Evolutionary conservation across 352 stramenopile genomes (phyloP).

Genomic region (Globisporangium emineosum): DNA sequence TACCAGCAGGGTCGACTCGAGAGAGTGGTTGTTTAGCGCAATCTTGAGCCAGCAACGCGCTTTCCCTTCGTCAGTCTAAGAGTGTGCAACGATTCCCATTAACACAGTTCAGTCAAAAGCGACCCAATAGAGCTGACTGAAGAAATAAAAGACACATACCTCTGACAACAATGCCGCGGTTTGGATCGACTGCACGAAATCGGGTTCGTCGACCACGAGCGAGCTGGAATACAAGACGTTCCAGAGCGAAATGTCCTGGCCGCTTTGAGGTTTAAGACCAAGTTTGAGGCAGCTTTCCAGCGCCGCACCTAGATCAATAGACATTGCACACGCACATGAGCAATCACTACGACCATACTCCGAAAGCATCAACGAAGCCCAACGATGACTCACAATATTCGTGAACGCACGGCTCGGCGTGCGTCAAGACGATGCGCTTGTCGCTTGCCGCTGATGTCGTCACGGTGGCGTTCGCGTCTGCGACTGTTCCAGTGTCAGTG

Average conservation of each 20-base stretch:
- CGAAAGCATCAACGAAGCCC: background rate
- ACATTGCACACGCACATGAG: background rate
- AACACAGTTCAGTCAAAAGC: background rate
- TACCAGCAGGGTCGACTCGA: constrained; percentile 80
- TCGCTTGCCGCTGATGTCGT: background rate
- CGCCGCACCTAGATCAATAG: constrained; percentile 35
- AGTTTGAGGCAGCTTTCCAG: constrained; percentile 62
- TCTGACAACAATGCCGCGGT: constrained; percentile 66
- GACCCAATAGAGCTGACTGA: background rate
- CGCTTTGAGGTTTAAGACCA: constrained; percentile 41
- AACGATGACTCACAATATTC: constrained; percentile 58
- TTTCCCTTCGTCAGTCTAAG: constrained; percentile 63
- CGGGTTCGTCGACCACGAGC: constrained; percentile 69
- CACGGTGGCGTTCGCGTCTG: background rate
- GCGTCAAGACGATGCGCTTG: constrained; percentile 31
- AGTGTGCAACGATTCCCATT: background rate
- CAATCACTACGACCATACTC: background rate
- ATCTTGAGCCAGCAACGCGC: constrained; percentile 76
- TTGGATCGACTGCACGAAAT: constrained; percentile 62
- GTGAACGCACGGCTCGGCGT: constrained; percentile 53
- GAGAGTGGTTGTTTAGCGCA: constrained; percentile 71
- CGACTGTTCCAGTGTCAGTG: background rate
- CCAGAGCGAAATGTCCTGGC: constrained; percentile 62
- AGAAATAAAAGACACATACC: constrained; percentile 20
- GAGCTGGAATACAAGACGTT: constrained; percentile 71